Conservation (phyloP, 768 basidiomycete genomes). For the Tulasnella sp. region DNA sequence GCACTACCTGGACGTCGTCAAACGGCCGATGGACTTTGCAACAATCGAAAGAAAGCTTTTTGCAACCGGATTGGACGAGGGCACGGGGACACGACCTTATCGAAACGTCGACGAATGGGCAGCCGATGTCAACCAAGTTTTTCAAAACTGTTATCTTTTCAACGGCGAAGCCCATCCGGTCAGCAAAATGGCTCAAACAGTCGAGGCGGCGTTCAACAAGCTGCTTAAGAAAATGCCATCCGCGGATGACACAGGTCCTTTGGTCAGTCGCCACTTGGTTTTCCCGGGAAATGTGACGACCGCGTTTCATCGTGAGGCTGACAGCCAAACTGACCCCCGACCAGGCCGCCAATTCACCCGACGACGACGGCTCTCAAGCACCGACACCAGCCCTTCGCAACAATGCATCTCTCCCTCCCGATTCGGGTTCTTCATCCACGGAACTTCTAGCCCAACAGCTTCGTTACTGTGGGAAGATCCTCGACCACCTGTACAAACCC, state of each 20-base stretch:
- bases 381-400: conserved; percentile 7
- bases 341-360: conserved; percentile 9
- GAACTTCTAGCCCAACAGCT: conserved; percentile 39
- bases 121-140: conserved; percentile 43
- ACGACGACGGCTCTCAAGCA: conserved; percentile 17
- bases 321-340: not conserved
- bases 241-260: conserved; percentile 33
- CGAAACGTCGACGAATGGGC: conserved; percentile 40
- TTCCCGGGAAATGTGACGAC: not conserved
- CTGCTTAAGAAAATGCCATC: conserved; percentile 38
- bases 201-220: conserved; percentile 41
- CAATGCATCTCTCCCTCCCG: conserved; percentile 9
- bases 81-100: conserved; percentile 33
- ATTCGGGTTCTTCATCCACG: not conserved
- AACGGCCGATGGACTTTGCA: conserved; percentile 44
- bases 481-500: conserved; percentile 40
- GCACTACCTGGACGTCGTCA: conserved; percentile 43
- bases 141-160: conserved; percentile 45
- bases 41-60: conserved; percentile 44
- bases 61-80: conserved; percentile 28
- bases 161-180: conserved; percentile 43
- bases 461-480: conserved; percentile 39
- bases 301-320: not conserved
- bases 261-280: not conserved
- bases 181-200: conserved; percentile 37